Evolutionary conservation across 108 stramenopile species (phyloP).

Genomic region (Nitzschia sp.): DNA sequence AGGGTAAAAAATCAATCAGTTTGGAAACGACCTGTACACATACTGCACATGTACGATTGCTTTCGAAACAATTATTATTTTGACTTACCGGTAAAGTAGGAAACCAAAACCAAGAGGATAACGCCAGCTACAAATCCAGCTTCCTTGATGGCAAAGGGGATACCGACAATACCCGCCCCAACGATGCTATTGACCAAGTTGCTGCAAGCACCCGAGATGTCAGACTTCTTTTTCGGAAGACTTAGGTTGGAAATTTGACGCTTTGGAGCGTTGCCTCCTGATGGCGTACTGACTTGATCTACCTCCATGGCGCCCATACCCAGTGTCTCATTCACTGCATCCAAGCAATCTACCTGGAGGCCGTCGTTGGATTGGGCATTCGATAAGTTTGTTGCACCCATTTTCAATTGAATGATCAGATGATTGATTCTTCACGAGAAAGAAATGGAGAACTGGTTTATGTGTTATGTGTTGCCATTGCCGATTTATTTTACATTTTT

Average conservation of each 20-base stretch:
- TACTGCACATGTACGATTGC: no score
- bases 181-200: slow-evolving; percentile 87
- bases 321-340: slow-evolving; percentile 1
- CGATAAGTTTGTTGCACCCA: neutral
- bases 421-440: no score
- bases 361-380: neutral
- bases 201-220: slow-evolving; percentile 58
- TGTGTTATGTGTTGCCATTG: no score
- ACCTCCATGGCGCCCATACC: slow-evolving; percentile 16
- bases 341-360: slow-evolving; percentile 1
- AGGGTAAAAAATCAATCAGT: no score
- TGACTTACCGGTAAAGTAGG: slow-evolving; percentile 51
- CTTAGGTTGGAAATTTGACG: slow-evolving; percentile 44
- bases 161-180: slow-evolving; percentile 87
- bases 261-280: slow-evolving; percentile 6
- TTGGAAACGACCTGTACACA: no score
- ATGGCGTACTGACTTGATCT: neutral
- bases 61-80: no score
- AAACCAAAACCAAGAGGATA: slow-evolving; percentile 56
- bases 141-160: slow-evolving; percentile 75
- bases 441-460: no score
- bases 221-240: slow-evolving; percentile 61
- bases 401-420: no score
- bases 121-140: slow-evolving; percentile 65
- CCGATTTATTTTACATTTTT: no score